These are phyloP conservation scores for Gentiana straminea DNA, from an alignment of 257 asterid species.

Conservation along the genomic window DNA sequence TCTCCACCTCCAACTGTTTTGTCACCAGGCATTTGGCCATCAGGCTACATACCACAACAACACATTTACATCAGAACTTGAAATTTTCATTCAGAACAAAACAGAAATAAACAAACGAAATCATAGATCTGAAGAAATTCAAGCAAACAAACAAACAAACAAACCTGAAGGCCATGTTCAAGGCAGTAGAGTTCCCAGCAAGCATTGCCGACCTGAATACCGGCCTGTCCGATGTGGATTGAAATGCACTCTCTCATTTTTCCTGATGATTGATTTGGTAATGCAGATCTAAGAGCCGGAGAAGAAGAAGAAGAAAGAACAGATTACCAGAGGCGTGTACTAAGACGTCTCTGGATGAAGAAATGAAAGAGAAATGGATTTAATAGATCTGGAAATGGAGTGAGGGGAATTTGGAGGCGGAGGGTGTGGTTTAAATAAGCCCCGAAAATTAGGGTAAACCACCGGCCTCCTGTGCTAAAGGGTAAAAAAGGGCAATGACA, in stretches of 20 bases:
- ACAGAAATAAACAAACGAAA: neutral
- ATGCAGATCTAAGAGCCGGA: too few species aligned
- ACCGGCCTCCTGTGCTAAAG: too few species aligned
- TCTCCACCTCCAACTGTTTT: slow-evolving; percentile 9
- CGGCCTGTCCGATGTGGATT: slow-evolving; percentile 12
- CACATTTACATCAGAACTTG: neutral
- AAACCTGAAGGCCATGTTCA: slow-evolving; percentile 7
- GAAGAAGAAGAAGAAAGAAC: too few species aligned
- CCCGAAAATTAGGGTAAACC: too few species aligned
- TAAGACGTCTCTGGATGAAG: too few species aligned
- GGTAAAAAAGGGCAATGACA: too few species aligned
- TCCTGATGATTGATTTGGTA: too few species aligned
- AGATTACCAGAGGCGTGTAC: too few species aligned
- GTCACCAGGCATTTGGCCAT: slow-evolving; percentile 8
- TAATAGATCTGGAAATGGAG: too few species aligned
- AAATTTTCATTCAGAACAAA: neutral
- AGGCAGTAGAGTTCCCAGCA: slow-evolving; percentile 1
- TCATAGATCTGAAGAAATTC: neutral
- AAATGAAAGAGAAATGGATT: too few species aligned
- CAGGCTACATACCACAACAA: neutral
- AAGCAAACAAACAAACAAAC: neutral
- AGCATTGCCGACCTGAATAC: slow-evolving; percentile 6
- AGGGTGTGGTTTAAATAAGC: too few species aligned
- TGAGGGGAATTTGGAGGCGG: too few species aligned
- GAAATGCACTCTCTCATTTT: slow-evolving; percentile 8